Percentiles rank a stretch among this genome's conserved stretches.
These are phyloP conservation scores for Trypanosoma rangeli DNA, from an alignment of 208 protist species.

Conservation along the genomic window DNA sequence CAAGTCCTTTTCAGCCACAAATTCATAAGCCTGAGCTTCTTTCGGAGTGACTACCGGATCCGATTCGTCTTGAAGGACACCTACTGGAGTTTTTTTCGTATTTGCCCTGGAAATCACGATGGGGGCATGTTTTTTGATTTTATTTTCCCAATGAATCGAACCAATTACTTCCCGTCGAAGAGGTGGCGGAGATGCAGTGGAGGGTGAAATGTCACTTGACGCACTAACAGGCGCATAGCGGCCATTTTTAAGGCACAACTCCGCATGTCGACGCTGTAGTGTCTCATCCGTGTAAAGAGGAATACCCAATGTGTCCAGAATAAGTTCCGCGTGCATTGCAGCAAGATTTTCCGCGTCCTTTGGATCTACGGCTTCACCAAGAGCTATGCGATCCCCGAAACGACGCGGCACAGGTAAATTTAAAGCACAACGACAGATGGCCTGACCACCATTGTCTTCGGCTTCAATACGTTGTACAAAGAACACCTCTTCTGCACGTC, in stretches of 20 bases:
- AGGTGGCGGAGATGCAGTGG: slow-evolving; percentile 70
- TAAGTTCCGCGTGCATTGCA: slow-evolving; percentile 89
- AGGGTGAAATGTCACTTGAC: slow-evolving; percentile 27
- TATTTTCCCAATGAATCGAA: slow-evolving; percentile 70
- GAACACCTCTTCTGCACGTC: slow-evolving; percentile 71
- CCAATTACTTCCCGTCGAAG: slow-evolving; percentile 62
- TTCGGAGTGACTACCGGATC: slow-evolving; percentile 11
- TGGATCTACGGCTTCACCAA: slow-evolving; percentile 64
- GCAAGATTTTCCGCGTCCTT: slow-evolving; percentile 73
- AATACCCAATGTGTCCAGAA: slow-evolving; percentile 85
- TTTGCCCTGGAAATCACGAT: slow-evolving; percentile 19
- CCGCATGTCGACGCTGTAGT: slow-evolving; percentile 61
- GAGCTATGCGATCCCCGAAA: slow-evolving; percentile 76
- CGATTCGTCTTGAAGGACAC: background rate
- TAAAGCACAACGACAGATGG: slow-evolving; percentile 45
- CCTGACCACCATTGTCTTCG: slow-evolving; percentile 43
- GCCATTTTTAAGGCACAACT: slow-evolving; percentile 52
- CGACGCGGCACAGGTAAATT: slow-evolving; percentile 64
- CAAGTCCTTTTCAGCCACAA: slow-evolving; percentile 50
- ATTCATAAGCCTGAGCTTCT: slow-evolving; percentile 33
- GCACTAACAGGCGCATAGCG: slow-evolving; percentile 55
- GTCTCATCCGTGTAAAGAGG: slow-evolving; percentile 60
- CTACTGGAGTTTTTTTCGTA: slow-evolving; percentile 1
- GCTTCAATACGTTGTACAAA: slow-evolving; percentile 44
- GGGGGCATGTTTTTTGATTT: slow-evolving; percentile 23